These are phyloP conservation scores for Tylopilus sp. DNA, from an alignment of 768 basidiomycete genomes.

Conservation along the genomic window DNA sequence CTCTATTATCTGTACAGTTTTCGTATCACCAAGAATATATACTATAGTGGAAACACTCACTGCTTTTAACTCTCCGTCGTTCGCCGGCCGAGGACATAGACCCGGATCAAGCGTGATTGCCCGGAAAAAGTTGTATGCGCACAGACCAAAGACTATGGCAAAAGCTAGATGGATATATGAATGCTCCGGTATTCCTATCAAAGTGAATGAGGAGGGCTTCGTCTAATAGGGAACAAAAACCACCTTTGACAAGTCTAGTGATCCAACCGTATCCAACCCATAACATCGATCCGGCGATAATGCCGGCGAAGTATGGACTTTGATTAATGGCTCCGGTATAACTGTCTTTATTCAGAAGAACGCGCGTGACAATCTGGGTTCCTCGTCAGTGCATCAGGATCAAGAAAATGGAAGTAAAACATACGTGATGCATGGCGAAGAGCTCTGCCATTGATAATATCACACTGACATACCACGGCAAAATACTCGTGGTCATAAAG, in stretches of 20 bases:
- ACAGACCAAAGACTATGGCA: slow-evolving; percentile 63
- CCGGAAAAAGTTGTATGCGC: slow-evolving; percentile 88
- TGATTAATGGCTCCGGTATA: slow-evolving; percentile 81
- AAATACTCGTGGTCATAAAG: slow-evolving; percentile 75
- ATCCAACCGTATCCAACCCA: slow-evolving; percentile 88
- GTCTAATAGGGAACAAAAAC: slow-evolving; percentile 18
- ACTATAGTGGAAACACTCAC: slow-evolving; percentile 41
- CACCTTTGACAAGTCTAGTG: slow-evolving; percentile 70
- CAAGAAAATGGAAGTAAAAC: slow-evolving; percentile 25
- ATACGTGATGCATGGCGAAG: slow-evolving; percentile 91
- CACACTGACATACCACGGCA: slow-evolving; percentile 89
- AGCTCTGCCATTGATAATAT: slow-evolving; percentile 82
- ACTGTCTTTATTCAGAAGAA: slow-evolving; percentile 75
- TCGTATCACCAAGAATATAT: background rate
- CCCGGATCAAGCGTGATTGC: slow-evolving; percentile 89
- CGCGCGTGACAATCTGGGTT: slow-evolving; percentile 75
- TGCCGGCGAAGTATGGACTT: slow-evolving; percentile 91
- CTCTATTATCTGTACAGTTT: slow-evolving; percentile 69
- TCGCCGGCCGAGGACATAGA: slow-evolving; percentile 73
- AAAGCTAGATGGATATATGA: slow-evolving; percentile 76
- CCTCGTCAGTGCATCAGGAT: slow-evolving; percentile 9
- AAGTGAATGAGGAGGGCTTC: background rate
- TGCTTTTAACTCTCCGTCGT: slow-evolving; percentile 83
- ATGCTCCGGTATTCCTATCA: slow-evolving; percentile 71
- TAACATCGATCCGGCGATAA: slow-evolving; percentile 79